These are phyloP conservation scores for Coemansia sp. DNA, from an alignment of 192 early-diverging fungal genomes.

Conservation along the genomic window DNA sequence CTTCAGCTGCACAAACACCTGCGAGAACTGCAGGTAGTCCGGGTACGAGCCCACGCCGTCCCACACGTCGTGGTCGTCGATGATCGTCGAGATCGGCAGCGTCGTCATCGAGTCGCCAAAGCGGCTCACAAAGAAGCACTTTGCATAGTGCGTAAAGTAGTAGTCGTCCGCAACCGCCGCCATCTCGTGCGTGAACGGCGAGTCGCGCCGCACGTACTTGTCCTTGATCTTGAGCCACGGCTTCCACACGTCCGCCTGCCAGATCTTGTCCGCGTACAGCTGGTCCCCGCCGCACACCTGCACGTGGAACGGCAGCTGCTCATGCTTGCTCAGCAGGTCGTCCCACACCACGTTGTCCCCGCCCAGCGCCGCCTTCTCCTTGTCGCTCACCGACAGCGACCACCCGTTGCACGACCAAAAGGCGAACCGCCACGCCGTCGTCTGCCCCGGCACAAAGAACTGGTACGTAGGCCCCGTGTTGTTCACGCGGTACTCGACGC, in stretches of 20 bases:
- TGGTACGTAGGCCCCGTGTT: conserved; percentile 46
- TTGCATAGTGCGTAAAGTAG: conserved; percentile 68
- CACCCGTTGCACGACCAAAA: conserved; percentile 77
- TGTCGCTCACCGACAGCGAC: conserved; percentile 53
- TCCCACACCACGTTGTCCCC: conserved; percentile 64
- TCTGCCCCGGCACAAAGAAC: conserved; percentile 52
- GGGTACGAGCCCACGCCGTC: conserved; percentile 89
- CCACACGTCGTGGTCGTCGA: conserved; percentile 88
- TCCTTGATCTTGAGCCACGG: conserved; percentile 58
- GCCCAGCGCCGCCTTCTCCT: conserved; percentile 40
- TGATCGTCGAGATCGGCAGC: conserved; percentile 73
- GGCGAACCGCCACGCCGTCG: conserved; percentile 61
- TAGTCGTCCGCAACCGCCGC: conserved; percentile 56
- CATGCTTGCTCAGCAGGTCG: conserved; percentile 63
- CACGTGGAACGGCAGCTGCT: conserved; percentile 61
- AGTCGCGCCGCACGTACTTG: conserved; percentile 49
- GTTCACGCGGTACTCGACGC: conserved; percentile 47
- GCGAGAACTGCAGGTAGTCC: conserved; percentile 63
- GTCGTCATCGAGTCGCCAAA: conserved; percentile 69
- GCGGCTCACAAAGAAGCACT: conserved; percentile 58
- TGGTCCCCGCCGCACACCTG: conserved; percentile 77
- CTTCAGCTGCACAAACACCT: conserved; percentile 73
- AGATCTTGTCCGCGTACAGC: conserved; percentile 63
- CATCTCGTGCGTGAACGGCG: conserved; percentile 61
- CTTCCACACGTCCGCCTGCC: conserved; percentile 57